These are phyloP conservation scores for Passiflora organensis DNA, from an alignment of 345 rosid genomes.

Conservation along the genomic window DNA sequence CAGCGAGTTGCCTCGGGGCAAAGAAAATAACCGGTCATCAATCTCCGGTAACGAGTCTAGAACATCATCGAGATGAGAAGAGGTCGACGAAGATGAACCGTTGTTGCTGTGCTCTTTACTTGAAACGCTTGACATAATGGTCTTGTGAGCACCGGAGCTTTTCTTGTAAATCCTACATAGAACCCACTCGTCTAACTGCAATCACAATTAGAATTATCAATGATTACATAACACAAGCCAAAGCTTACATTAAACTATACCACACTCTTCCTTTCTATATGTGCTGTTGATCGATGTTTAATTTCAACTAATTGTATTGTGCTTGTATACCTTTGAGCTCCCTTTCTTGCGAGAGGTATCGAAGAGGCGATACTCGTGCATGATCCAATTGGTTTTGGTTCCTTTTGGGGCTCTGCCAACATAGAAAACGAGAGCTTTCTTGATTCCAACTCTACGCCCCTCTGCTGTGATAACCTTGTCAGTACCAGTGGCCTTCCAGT, in stretches of 20 bases:
- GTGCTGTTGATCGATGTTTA: no score
- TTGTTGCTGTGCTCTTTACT: slow-evolving; percentile 63
- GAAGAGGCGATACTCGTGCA: slow-evolving; percentile 94
- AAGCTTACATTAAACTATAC: background rate
- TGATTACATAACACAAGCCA: background rate
- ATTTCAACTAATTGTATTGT: no score
- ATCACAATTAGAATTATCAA: background rate
- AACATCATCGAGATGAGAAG: slow-evolving; percentile 79
- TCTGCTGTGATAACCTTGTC: slow-evolving; percentile 67
- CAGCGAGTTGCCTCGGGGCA: slow-evolving; percentile 48
- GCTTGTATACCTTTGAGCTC: slow-evolving; percentile 52
- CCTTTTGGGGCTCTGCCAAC: slow-evolving; percentile 95
- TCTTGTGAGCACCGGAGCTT: slow-evolving; percentile 53
- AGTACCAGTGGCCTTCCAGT: slow-evolving; percentile 98
- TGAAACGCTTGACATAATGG: slow-evolving; percentile 28
- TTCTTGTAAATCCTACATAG: slow-evolving; percentile 88
- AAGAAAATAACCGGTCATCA: slow-evolving; percentile 37
- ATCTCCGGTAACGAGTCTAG: slow-evolving; percentile 64
- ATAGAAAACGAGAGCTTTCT: slow-evolving; percentile 89
- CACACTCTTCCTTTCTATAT: no score
- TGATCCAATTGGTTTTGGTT: slow-evolving; percentile 95
- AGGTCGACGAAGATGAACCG: slow-evolving; percentile 55
- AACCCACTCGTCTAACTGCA: slow-evolving; percentile 94
- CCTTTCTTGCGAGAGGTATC: slow-evolving; percentile 52
- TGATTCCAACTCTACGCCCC: slow-evolving; percentile 80